Conservation (phyloP, 2,329 filamentous ascomycete species). For the Colletotrichum orbiculare region DNA sequence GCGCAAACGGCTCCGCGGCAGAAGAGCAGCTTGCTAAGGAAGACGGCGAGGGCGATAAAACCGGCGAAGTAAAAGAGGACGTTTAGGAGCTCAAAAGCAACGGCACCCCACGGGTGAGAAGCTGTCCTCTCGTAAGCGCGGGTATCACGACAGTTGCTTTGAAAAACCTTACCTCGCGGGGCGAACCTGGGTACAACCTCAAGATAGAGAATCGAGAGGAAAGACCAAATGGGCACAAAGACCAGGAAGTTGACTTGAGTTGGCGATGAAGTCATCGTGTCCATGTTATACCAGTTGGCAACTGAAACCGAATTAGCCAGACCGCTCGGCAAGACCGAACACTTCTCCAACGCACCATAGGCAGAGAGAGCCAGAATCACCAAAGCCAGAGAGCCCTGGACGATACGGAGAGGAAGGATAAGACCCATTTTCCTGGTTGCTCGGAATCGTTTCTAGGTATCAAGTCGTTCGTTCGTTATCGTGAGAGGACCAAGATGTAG, state of each 20-base stretch:
- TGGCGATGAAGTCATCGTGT: conserved; percentile 66
- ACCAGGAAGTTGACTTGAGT: conserved; percentile 68
- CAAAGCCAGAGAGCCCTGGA: conserved; percentile 58
- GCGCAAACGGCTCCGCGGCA: conserved; percentile 68
- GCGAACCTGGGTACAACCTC: conserved; percentile 60
- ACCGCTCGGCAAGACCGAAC: background rate
- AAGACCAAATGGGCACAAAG: conserved; percentile 63
- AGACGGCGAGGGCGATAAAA: conserved; percentile 68
- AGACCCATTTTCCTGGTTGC: conserved; percentile 51
- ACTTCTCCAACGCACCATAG: conserved; percentile 56
- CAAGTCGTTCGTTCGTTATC: conserved; percentile 26
- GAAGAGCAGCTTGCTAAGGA: conserved; percentile 65
- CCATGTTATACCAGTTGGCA: conserved; percentile 67
- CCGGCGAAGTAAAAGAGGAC: conserved; percentile 68
- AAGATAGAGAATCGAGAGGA: conserved; percentile 66
- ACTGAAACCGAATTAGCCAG: conserved; percentile 53
- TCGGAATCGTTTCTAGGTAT: too few species aligned
- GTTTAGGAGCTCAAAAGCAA: conserved; percentile 63
- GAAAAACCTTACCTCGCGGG: conserved; percentile 50
- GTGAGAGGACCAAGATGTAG: conserved; percentile 2
- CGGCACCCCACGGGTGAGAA: conserved; percentile 59
- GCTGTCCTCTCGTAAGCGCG: conserved; percentile 41
- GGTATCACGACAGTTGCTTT: too few species aligned
- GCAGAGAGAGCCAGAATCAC: conserved; percentile 59
- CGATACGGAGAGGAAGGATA: conserved; percentile 55